These are phyloP conservation scores for Cryptosporidium viatorum DNA, from an alignment of 169 alveolate genomes.

Conservation along the genomic window DNA sequence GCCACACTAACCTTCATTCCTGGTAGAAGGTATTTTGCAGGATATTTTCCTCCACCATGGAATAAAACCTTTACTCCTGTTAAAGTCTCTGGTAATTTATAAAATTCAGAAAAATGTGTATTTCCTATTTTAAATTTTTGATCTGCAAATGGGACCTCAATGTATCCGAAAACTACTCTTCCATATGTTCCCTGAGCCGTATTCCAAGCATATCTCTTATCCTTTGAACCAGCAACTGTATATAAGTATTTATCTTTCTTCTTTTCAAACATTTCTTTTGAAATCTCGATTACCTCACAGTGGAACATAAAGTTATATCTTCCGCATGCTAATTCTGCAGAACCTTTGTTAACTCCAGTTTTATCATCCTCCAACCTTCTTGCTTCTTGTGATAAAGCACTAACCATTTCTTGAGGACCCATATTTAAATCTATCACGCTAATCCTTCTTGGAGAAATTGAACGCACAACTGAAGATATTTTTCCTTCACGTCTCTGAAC, in stretches of 20 bases:
- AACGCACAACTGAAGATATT: conserved; percentile 19
- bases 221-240: background rate
- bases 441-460: conserved; percentile 61
- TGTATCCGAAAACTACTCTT: conserved; percentile 71
- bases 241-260: conserved; percentile 28
- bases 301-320: conserved; percentile 56
- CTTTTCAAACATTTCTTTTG: conserved; percentile 1
- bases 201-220: conserved; percentile 52
- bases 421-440: conserved; percentile 51
- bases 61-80: conserved; percentile 41
- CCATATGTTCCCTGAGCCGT: conserved; percentile 73
- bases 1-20: conserved; percentile 70
- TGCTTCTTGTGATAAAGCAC: conserved; percentile 6
- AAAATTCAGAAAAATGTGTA: conserved; percentile 38
- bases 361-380: conserved; percentile 32
- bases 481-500: background rate
- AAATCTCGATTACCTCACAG: conserved; percentile 42
- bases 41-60: conserved; percentile 69
- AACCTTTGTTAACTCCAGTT: conserved; percentile 48
- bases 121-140: background rate
- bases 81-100: conserved; percentile 35
- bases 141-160: conserved; percentile 52
- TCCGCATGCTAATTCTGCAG: conserved; percentile 73
- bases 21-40: conserved; percentile 45
- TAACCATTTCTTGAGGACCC: conserved; percentile 70